phyloP scores from a whole-genome alignment of 306 rosid species.

The Cicer cuneatum region DNA sequence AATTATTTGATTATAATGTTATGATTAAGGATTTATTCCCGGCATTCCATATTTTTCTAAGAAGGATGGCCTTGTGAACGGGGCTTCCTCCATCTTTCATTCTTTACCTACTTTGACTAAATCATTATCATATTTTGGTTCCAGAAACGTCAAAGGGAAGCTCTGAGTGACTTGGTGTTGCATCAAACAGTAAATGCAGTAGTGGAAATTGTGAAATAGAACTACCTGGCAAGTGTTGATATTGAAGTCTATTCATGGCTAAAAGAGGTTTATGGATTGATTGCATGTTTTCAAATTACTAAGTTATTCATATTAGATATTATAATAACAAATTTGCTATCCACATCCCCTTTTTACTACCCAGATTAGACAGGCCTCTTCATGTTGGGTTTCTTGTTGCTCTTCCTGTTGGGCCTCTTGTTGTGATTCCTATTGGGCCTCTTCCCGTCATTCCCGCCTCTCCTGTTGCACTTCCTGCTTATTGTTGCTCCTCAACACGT shows the following conservation, averaged over 20 bases:
- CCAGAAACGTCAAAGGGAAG: slow-evolving; percentile 81
- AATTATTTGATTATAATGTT: not conserved
- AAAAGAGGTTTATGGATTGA: too few species aligned
- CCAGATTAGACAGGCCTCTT: too few species aligned
- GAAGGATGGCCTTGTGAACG: not conserved
- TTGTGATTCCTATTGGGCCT: too few species aligned
- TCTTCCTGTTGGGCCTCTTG: too few species aligned
- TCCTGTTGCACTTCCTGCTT: too few species aligned
- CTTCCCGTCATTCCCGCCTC: too few species aligned
- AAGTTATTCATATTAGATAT: too few species aligned
- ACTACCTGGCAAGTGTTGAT: slow-evolving; percentile 77
- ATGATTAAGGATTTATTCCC: slow-evolving; percentile 12
- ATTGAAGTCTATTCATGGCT: not conserved
- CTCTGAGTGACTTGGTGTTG: slow-evolving; percentile 58
- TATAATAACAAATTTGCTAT: too few species aligned
- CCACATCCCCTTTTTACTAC: too few species aligned
- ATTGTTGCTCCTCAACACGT: too few species aligned
- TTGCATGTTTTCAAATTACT: too few species aligned
- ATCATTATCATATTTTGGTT: slow-evolving; percentile 39
- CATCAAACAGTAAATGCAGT: slow-evolving; percentile 76
- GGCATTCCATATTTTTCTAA: slow-evolving; percentile 25
- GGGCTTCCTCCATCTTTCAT: slow-evolving; percentile 5
- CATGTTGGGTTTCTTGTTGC: too few species aligned
- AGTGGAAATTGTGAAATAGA: slow-evolving; percentile 86
- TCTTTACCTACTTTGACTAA: slow-evolving; percentile 34